These are phyloP conservation scores for Logfia minima DNA, from an alignment of 129 eudicot species.

Conservation along the genomic window DNA sequence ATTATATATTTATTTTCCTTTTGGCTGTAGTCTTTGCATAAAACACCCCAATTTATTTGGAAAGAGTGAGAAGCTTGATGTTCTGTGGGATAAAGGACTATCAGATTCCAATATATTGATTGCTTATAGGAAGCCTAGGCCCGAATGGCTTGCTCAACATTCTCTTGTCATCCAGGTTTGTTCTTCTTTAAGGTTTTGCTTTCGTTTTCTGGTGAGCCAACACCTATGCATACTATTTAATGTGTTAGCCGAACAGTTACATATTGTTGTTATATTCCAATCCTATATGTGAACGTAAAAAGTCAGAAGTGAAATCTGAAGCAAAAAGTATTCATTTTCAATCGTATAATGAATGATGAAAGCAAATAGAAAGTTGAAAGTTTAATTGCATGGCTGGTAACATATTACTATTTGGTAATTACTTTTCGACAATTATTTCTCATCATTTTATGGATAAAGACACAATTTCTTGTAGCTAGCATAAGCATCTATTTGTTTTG, in stretches of 20 bases:
- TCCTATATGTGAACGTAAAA: neutral
- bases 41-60: slow-evolving; percentile 97
- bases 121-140: slow-evolving; percentile 88
- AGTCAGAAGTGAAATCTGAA: no score
- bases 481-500: slow-evolving; percentile 19
- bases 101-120: slow-evolving; percentile 80
- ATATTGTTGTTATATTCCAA: neutral
- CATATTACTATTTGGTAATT: neutral
- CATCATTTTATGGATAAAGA: neutral
- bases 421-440: neutral
- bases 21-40: slow-evolving; percentile 68
- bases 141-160: slow-evolving; percentile 87
- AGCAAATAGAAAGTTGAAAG: neutral
- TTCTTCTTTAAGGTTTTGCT: neutral
- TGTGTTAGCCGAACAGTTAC: neutral
- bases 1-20: neutral
- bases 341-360: neutral
- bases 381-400: neutral
- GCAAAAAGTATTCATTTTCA: no score
- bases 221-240: neutral
- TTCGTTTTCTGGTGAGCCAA: neutral
- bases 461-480: neutral
- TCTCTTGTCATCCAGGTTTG: slow-evolving; percentile 79
- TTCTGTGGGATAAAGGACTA: slow-evolving; percentile 92
- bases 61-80: slow-evolving; percentile 93